These are phyloP conservation scores for Solanum infundibuliforme DNA, from an alignment of 257 asterid species.

Conservation along the genomic window DNA sequence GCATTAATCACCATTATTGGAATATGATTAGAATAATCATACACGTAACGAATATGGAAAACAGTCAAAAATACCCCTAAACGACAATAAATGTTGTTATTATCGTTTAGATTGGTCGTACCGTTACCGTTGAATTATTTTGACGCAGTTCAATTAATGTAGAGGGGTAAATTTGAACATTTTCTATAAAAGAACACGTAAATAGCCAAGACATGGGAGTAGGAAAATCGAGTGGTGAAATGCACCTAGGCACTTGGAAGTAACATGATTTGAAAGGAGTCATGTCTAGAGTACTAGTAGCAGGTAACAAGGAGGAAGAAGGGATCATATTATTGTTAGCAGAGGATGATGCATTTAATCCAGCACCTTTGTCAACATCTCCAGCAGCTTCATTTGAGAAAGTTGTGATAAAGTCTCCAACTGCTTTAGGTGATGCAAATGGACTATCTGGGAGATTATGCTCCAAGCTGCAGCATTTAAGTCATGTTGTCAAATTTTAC, in stretches of 20 bases:
- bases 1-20: slow-evolving; percentile 3
- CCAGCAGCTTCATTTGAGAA: slow-evolving; percentile 13
- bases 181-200: neutral
- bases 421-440: slow-evolving; percentile 55
- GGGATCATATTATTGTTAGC: slow-evolving; percentile 34
- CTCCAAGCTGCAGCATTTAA: slow-evolving; percentile 32
- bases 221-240: neutral
- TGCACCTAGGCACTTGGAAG: slow-evolving; percentile 57
- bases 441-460: slow-evolving; percentile 77
- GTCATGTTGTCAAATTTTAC: neutral
- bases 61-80: neutral
- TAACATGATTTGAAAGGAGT: slow-evolving; percentile 57
- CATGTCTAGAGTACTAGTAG: slow-evolving; percentile 31
- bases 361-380: slow-evolving; percentile 19
- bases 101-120: neutral
- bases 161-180: neutral
- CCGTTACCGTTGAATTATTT: neutral
- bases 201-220: neutral
- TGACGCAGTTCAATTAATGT: neutral
- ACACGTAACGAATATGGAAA: neutral
- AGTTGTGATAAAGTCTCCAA: slow-evolving; percentile 17
- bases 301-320: slow-evolving; percentile 25
- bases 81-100: neutral
- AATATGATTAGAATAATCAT: neutral
- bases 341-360: slow-evolving; percentile 2